Percentiles rank a stretch among this genome's conserved stretches.
Conservation (phyloP, 169 alveolate species). For the Theileria annulata region DNA sequence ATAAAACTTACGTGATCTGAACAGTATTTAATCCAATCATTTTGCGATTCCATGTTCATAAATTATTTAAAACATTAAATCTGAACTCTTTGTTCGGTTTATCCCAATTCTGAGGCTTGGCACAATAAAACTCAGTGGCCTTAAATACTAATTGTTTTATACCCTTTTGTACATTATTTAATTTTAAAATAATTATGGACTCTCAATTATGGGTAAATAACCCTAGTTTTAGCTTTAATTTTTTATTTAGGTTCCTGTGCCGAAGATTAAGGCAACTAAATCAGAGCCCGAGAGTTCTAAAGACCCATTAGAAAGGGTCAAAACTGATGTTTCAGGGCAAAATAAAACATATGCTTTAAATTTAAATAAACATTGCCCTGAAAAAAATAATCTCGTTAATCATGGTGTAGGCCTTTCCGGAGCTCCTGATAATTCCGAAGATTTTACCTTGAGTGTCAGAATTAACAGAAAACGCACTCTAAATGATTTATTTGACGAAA, state of each 20-base stretch:
- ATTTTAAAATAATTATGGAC: constrained; percentile 9
- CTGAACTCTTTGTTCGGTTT: constrained; percentile 11
- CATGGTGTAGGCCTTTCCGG: background rate
- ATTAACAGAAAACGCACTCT: constrained; percentile 18
- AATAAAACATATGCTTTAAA: background rate
- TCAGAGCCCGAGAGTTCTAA: background rate
- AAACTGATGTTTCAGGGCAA: background rate
- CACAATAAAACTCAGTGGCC: constrained; percentile 8
- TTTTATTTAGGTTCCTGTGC: constrained; percentile 24
- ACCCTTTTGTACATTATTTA: background rate
- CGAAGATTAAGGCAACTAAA: constrained; percentile 2
- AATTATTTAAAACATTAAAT: constrained; percentile 8
- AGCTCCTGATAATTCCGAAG: constrained; percentile 2
- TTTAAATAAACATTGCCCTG: background rate
- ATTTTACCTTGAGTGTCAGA: background rate
- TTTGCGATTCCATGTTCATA: constrained; percentile 43
- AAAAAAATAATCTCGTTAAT: background rate
- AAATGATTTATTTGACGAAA: constrained; percentile 12
- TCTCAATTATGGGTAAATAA: constrained; percentile 17
- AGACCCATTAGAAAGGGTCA: background rate
- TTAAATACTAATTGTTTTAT: background rate
- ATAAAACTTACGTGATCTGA: constrained; percentile 19
- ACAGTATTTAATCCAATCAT: constrained; percentile 28
- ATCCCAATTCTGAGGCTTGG: constrained; percentile 17
- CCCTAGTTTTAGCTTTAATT: background rate